These are phyloP conservation scores for Drosera spatulata DNA, from an alignment of 179 eudicot genomes.

Conservation along the genomic window DNA sequence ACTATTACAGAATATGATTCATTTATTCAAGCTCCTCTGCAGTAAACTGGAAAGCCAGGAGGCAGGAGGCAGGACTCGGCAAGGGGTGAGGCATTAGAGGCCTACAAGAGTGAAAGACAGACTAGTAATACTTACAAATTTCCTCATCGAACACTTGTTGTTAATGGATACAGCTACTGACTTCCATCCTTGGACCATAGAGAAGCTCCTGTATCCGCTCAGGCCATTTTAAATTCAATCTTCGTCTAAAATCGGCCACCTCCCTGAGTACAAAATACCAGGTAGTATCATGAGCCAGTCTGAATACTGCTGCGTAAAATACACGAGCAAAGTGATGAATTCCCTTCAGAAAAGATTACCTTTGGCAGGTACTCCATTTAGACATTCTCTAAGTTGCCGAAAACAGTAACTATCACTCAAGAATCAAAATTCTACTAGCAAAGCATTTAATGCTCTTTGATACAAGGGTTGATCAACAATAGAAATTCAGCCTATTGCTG, in stretches of 20 bases:
- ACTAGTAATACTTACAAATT: constrained; percentile 29
- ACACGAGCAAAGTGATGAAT: background rate
- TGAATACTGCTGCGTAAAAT: background rate
- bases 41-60: too few relatives aligned
- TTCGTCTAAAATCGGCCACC: constrained; percentile 74
- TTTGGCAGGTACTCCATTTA: background rate
- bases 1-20: too few relatives aligned
- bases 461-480: too few relatives aligned
- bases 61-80: too few relatives aligned
- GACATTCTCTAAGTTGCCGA: too few relatives aligned
- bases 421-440: too few relatives aligned
- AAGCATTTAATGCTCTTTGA: too few relatives aligned
- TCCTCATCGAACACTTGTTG: constrained; percentile 26
- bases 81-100: too few relatives aligned
- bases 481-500: too few relatives aligned
- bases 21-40: too few relatives aligned
- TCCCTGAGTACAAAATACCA: constrained; percentile 37
- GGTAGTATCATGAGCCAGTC: constrained; percentile 1
- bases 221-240: constrained; percentile 67
- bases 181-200: constrained; percentile 45
- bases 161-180: constrained; percentile 27
- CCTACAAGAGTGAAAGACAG: constrained; percentile 2
- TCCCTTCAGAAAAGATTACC: background rate
- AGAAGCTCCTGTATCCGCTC: constrained; percentile 69
- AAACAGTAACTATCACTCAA: too few relatives aligned